phyloP scores from a whole-genome alignment of 768 basidiomycete genomes.

The Lactifluus rugatus region DNA sequence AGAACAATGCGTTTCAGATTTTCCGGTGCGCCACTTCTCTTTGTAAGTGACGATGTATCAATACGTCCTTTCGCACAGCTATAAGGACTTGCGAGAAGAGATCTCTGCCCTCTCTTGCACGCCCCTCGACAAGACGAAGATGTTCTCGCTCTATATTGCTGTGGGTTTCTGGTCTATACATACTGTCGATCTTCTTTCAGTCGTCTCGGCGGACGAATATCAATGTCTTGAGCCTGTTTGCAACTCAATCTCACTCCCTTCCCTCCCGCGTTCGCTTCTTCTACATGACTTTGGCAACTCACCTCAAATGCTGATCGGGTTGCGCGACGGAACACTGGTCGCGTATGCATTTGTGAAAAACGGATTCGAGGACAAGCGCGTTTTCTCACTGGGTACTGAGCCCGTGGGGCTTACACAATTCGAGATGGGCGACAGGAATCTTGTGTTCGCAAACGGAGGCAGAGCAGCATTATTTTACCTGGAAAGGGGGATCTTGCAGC shows the following conservation, averaged over 20 bases:
- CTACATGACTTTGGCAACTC: constrained; percentile 49
- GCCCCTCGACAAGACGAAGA: constrained; percentile 40
- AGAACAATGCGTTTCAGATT: constrained; percentile 29
- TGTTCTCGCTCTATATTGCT: constrained; percentile 40
- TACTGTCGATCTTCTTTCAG: constrained; percentile 44
- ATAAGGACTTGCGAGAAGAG: constrained; percentile 29
- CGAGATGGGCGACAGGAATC: constrained; percentile 39
- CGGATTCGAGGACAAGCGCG: constrained; percentile 40
- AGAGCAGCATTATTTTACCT: constrained; percentile 60
- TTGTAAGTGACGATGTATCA: not conserved
- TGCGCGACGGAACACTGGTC: constrained; percentile 65
- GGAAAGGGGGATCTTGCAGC: constrained; percentile 52
- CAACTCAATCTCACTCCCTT: constrained; percentile 33
- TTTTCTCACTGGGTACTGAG: constrained; percentile 52
- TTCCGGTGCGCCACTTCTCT: constrained; percentile 24
- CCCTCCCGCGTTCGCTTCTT: constrained; percentile 38
- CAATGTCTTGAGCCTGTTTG: constrained; percentile 25
- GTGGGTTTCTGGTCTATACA: constrained; percentile 76
- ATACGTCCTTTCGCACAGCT: not conserved
- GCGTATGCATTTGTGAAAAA: constrained; percentile 37
- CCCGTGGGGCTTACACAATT: constrained; percentile 57
- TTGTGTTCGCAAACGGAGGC: constrained; percentile 65
- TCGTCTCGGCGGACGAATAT: constrained; percentile 24
- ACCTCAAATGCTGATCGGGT: constrained; percentile 59
- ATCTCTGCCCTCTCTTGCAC: constrained; percentile 64